Conservation (phyloP, 2,329 filamentous ascomycete genomes). For the Madurella fahalii region DNA sequence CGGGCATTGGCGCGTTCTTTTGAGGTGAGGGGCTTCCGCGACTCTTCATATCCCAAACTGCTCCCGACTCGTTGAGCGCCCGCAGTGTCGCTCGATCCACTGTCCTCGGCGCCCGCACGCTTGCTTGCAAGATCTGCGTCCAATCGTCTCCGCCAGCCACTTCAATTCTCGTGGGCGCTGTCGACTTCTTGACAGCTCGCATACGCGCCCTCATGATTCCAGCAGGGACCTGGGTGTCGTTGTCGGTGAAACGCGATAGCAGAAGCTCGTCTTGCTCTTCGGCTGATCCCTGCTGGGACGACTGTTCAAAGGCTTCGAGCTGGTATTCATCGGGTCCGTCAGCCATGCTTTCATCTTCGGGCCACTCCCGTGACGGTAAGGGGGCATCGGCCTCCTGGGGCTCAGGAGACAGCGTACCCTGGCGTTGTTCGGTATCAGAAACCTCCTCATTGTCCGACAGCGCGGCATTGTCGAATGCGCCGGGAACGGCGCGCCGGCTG, state of each 20-base stretch:
- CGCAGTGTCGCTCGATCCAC: conserved; percentile 74
- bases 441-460: conserved; percentile 54
- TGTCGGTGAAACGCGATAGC: conserved; percentile 40
- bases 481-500: conserved; percentile 59
- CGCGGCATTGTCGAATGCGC: conserved; percentile 68
- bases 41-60: conserved; percentile 43
- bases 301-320: conserved; percentile 26
- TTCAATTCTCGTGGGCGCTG: conserved; percentile 55
- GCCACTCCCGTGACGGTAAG: conserved; percentile 24
- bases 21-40: conserved; percentile 30
- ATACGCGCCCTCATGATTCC: conserved; percentile 61
- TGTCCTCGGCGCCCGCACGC: conserved; percentile 92
- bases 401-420: conserved; percentile 92
- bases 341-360: conserved; percentile 63
- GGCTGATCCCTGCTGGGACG: conserved; percentile 25
- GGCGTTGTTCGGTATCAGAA: conserved; percentile 42
- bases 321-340: conserved; percentile 56
- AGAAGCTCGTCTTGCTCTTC: conserved; percentile 46
- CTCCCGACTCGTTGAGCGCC: conserved; percentile 57
- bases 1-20: conserved; percentile 36
- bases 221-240: conserved; percentile 52
- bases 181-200: conserved; percentile 58
- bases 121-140: conserved; percentile 90
- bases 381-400: conserved; percentile 50
- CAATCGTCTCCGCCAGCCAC: conserved; percentile 75